Conservation (phyloP, 305 asterid species). For the Fraxinus angustifolia region DNA sequence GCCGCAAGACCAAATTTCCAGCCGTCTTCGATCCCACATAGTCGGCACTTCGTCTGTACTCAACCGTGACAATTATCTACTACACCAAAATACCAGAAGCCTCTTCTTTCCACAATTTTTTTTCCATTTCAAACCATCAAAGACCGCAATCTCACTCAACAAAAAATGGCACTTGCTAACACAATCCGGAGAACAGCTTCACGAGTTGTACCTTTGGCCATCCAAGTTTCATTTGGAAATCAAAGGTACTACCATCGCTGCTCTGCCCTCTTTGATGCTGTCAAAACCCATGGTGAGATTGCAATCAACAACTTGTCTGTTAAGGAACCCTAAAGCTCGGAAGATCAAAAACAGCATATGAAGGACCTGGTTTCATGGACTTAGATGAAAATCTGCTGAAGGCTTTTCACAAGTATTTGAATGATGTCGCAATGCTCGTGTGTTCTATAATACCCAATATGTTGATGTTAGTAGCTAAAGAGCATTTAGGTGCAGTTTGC, state of each 20-base stretch:
- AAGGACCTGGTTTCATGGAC: slow-evolving; percentile 75
- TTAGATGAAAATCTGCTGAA: slow-evolving; percentile 91
- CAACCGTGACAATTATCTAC: too few species aligned
- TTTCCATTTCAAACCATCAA: not conserved
- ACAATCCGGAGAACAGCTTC: slow-evolving; percentile 35
- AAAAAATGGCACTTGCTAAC: slow-evolving; percentile 32
- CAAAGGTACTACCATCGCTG: slow-evolving; percentile 24
- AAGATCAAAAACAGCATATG: slow-evolving; percentile 64
- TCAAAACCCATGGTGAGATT: slow-evolving; percentile 36
- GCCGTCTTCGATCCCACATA: too few species aligned
- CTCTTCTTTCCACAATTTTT: not conserved
- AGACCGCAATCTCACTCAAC: not conserved
- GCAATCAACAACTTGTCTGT: slow-evolving; percentile 54
- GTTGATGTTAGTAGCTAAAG: not conserved
- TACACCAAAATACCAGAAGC: not conserved
- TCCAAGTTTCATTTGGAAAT: slow-evolving; percentile 34
- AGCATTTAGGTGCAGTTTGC: not conserved
- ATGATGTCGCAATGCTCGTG: not conserved
- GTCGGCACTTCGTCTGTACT: too few species aligned
- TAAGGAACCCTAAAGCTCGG: slow-evolving; percentile 46
- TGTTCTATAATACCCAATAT: not conserved
- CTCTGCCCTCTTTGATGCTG: not conserved
- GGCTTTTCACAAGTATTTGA: slow-evolving; percentile 72
- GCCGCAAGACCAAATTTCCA: not conserved
- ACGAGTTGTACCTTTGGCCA: slow-evolving; percentile 34